Evolutionary conservation across 2,329 filamentous ascomycete genomes (phyloP).

Genomic region (Epichloe uncinata): DNA sequence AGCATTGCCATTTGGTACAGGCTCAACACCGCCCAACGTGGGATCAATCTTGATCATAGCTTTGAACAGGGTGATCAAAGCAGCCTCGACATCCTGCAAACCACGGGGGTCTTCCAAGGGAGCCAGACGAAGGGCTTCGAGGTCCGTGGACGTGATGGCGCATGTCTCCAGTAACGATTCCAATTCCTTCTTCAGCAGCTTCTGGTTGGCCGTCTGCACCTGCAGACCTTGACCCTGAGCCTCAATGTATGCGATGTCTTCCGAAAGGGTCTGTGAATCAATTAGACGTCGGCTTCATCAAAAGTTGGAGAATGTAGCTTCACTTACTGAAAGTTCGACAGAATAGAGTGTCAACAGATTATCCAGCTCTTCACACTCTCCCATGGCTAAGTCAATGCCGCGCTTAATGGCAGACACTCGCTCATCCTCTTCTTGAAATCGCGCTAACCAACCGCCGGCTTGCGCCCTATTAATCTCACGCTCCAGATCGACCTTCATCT

Average conservation of each 20-base stretch:
- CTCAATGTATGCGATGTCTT: conserved; percentile 95
- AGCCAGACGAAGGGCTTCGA: conserved; percentile 60
- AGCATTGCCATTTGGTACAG: conserved; percentile 36
- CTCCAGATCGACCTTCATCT: conserved; percentile 70
- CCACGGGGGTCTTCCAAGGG: conserved; percentile 59
- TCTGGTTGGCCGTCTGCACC: conserved; percentile 94
- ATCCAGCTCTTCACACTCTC: conserved; percentile 92
- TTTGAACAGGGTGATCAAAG: conserved; percentile 73
- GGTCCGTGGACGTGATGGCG: conserved; percentile 63
- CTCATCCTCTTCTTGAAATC: conserved; percentile 76
- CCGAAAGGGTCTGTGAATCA: conserved; percentile 61
- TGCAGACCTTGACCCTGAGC: conserved; percentile 93
- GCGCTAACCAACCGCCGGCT: conserved; percentile 81
- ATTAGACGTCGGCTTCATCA: neutral
- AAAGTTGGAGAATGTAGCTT: neutral
- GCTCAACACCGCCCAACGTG: conserved; percentile 44
- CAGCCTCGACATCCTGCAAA: conserved; percentile 62
- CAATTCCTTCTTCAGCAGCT: conserved; percentile 79
- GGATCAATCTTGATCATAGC: conserved; percentile 92
- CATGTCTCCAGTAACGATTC: conserved; percentile 82
- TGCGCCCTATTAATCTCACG: conserved; percentile 83
- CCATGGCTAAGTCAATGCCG: conserved; percentile 79
- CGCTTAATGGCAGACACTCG: conserved; percentile 74
- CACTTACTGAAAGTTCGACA: conserved; percentile 75
- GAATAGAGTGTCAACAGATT: conserved; percentile 88